phyloP scores from a whole-genome alignment of 225 moss, liverwort and hornwort genomes.

The Antitrichia curtipendula region DNA sequence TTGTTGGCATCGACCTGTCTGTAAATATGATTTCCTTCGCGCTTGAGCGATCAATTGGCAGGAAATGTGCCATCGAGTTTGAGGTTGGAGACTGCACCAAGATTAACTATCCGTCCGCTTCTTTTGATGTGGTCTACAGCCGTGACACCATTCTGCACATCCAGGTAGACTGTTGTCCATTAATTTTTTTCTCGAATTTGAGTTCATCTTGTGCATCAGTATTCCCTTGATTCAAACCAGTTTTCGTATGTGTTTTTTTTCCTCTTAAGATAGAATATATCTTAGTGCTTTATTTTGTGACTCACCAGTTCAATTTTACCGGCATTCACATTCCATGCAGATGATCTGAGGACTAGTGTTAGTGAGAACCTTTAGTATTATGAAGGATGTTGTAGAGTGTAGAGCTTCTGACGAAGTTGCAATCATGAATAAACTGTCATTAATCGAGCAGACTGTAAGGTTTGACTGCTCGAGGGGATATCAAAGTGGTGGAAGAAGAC shows the following conservation, averaged over 20 bases:
- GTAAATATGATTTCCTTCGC: slow-evolving; percentile 95
- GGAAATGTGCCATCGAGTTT: slow-evolving; percentile 68
- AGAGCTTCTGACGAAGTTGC: background rate
- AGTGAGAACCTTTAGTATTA: background rate
- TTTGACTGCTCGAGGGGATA: background rate
- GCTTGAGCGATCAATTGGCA: slow-evolving; percentile 83
- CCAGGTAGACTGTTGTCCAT: slow-evolving; percentile 22
- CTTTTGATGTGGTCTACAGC: slow-evolving; percentile 89
- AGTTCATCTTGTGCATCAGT: background rate
- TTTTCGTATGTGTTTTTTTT: background rate
- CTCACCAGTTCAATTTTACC: background rate
- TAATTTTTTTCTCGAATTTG: background rate
- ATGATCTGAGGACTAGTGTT: background rate
- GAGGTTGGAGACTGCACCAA: slow-evolving; percentile 91
- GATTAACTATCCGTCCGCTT: slow-evolving; percentile 39
- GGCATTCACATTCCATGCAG: background rate
- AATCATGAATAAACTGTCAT: background rate
- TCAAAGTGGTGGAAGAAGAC: background rate
- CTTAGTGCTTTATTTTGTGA: background rate
- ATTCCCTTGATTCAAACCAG: too few species aligned
- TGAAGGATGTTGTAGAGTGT: background rate
- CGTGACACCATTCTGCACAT: slow-evolving; percentile 95
- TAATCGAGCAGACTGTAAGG: background rate
- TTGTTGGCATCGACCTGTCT: slow-evolving; percentile 82
- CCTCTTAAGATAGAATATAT: background rate